Conservation (phyloP, 805 yeast genomes). For the Debaryomyces prosopidis region DNA sequence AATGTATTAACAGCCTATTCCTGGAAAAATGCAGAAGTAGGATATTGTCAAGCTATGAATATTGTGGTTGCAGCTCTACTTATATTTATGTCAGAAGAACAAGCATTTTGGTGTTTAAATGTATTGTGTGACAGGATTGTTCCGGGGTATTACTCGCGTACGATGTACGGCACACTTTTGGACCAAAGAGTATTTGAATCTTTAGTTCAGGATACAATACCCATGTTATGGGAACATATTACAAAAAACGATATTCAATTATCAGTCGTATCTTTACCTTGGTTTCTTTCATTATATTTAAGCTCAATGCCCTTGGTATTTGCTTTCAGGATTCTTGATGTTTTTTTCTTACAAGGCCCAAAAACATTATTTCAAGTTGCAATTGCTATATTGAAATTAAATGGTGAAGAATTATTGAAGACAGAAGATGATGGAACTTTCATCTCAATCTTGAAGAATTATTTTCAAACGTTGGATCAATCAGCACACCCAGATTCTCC, state of each 20-base stretch:
- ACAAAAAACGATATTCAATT: constrained; percentile 80
- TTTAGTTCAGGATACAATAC: constrained; percentile 86
- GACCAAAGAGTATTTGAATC: constrained; percentile 95
- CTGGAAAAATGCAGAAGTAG: constrained; percentile 96
- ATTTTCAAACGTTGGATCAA: constrained; percentile 74
- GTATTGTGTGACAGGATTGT: constrained; percentile 79
- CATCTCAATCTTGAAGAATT: constrained; percentile 79
- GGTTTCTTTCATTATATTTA: constrained; percentile 90
- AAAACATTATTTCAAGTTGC: constrained; percentile 90
- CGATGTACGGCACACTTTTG: constrained; percentile 94
- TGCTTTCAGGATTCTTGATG: constrained; percentile 89
- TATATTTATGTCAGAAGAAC: constrained; percentile 91
- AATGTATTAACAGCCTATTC: constrained; percentile 91
- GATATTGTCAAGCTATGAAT: constrained; percentile 99
- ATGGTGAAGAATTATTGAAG: constrained; percentile 77
- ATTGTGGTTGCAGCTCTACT: constrained; percentile 80
- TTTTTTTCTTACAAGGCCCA: constrained; percentile 87
- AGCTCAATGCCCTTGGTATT: constrained; percentile 93
- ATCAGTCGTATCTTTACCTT: constrained; percentile 90
- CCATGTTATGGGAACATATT: constrained; percentile 83
- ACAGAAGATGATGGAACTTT: constrained; percentile 93
- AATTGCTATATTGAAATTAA: constrained; percentile 81
- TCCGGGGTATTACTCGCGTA: constrained; percentile 94
- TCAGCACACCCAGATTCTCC: constrained; percentile 74
- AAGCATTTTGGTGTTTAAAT: constrained; percentile 91